Evolutionary conservation across 352 stramenopile genomes (phyloP), one percentile per base, ranked within the genome.

Genomic region (Globisporangium rhizosaccharum): DNA sequence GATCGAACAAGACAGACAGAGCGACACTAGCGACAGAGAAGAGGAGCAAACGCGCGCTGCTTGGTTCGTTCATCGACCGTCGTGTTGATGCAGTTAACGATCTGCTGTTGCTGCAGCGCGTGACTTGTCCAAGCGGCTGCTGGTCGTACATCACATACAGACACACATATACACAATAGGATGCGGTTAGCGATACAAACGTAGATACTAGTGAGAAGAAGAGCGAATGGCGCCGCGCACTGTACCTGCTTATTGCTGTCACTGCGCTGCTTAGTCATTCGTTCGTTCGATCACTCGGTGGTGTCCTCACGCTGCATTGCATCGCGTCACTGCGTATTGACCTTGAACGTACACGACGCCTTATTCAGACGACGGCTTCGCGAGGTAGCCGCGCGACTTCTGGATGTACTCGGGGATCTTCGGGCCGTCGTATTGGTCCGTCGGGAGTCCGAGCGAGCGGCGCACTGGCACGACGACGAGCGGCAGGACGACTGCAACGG

Each of bases 371-470:
- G 53, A 48, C 20, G 62, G 68, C 44, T 58, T 68, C 28, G 66
- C 79, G 59, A 91, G 62, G 76, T 88, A 71, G 53, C 80, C 83
- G 62, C 82, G 82, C 54, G 80, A 90, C 71, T 88, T 90, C 61
- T 82, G 75, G 39, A 90, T 78, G 59, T 67, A 80, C 57, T 78
- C 80, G 8, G 84, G 84, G 56, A 94, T 75, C 68, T 85, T 81
- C 14, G 86, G 86, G 52, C 86, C 86, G 69, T 96, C 86, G 76
- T 96, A 96, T 68, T 96, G 86, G 69, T 96, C 84, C 51, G 86
- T 96, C 12, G 86, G 86, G 51, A 92, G 73, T 5, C 86, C 86
- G 66, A 96, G 75, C 49, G 80, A 92, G 66, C 86, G 86, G 62
- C 86, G 84, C 50, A 96, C 56, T 6, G 86, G 86, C 56, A 96